phyloP scores from a whole-genome alignment of 352 stramenopile species.

The Halophytophthora batemanensis region DNA sequence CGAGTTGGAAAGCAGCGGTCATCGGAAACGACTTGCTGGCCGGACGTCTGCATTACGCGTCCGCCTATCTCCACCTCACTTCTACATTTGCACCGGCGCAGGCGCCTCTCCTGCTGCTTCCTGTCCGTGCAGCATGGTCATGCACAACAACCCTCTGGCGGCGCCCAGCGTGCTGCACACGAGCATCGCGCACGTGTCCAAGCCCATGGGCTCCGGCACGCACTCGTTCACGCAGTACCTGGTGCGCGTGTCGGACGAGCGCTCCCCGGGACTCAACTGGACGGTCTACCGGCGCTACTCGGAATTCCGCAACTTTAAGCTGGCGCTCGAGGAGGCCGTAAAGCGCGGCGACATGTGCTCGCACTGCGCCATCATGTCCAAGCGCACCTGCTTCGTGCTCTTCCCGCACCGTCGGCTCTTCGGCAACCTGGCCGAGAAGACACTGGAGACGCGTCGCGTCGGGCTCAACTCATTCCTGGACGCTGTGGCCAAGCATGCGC shows the following conservation, averaged over 20 bases:
- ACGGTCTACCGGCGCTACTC: conserved; percentile 84
- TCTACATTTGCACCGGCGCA: not conserved
- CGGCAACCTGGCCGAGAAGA: conserved; percentile 65
- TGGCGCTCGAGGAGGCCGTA: conserved; percentile 57
- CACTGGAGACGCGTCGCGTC: conserved; percentile 68
- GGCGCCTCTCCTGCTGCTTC: not conserved
- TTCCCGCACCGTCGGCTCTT: conserved; percentile 79
- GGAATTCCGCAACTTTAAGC: conserved; percentile 76
- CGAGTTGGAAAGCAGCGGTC: no score
- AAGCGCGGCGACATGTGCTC: conserved; percentile 70
- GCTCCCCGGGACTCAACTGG: conserved; percentile 65
- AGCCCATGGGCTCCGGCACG: conserved; percentile 46
- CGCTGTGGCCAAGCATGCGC: conserved; percentile 69
- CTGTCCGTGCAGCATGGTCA: conserved; percentile 22
- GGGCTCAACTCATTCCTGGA: conserved; percentile 79
- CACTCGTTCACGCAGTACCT: conserved; percentile 83
- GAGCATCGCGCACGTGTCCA: conserved; percentile 75
- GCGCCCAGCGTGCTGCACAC: conserved; percentile 66
- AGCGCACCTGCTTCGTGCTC: conserved; percentile 77
- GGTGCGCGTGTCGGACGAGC: conserved; percentile 82
- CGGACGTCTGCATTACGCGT: no score
- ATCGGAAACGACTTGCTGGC: no score
- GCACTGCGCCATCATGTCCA: conserved; percentile 76
- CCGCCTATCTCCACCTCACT: no score
- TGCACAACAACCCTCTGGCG: conserved; percentile 23